Base-by-base conservation (phyloP, 2,329 filamentous ascomycete species). In the Epichloe gansuensis region DNA sequence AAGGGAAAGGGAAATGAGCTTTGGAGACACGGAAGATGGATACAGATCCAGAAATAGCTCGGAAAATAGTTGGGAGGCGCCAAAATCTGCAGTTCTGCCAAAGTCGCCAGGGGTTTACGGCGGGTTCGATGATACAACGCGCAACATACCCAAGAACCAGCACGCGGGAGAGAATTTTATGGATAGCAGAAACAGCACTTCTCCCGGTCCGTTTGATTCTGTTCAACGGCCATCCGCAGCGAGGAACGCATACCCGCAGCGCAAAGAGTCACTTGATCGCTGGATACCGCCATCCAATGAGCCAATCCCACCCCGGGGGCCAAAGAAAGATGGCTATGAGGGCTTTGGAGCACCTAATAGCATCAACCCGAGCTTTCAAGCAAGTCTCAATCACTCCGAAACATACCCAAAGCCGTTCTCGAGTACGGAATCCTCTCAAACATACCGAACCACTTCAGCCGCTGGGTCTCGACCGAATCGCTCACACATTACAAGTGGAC, bases 121-220 rank as follows among this genome's bases (percentile, higher is more conserved):
- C 12, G 74, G 72, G 4, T 72, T 78, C 48, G 42, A 23, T 49
- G 53, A 47, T 45, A n/a, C 25, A 15, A 39, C 3, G 15, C 51
- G 46, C 35, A 44, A 54, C 6, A n/a, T 47, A 11, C 25, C 35
- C 8, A 52, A 57, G 15, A 58, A 57, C 31, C 50, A 49, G 17
- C 25, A 31, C 13, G 57, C 59, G 5, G 59, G 60, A 46, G 57
- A 64, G 5, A 71, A 62, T 39, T 60, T 87, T 31, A 60, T 85
- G 58, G 74, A 78, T 55, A 76, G 80, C 49, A 79, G 87, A 74
- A 77, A 86, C 57, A 75, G 71, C 8, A 83, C 87, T 60, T 74
- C 79, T 1, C 80, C 83, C 1, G 83, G 81, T 0, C 83, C 84
- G 0, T 86, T 87, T 59, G 79, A 81, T 56, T 64, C 74, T 35